phyloP scores from a whole-genome alignment of 257 asterid species.

The Solanum lignicaule region DNA sequence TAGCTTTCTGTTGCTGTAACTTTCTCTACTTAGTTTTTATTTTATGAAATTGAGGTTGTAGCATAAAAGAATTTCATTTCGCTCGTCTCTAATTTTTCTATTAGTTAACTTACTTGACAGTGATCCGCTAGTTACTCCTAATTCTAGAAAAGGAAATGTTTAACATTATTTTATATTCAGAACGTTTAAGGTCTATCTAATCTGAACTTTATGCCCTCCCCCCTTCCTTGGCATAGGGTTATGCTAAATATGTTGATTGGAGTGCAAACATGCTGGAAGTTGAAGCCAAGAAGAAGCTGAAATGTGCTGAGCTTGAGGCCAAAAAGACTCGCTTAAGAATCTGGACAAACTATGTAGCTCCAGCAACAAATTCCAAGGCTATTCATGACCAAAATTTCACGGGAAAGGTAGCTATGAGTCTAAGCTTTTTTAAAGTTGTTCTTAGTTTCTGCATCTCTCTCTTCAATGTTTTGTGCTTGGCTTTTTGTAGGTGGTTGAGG shows the following conservation, averaged over 20 bases:
- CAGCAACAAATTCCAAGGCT: slow-evolving; percentile 84
- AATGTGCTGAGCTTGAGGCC: slow-evolving; percentile 78
- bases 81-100: neutral
- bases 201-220: neutral
- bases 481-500: slow-evolving; percentile 83
- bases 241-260: slow-evolving; percentile 91
- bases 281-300: slow-evolving; percentile 61
- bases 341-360: slow-evolving; percentile 88
- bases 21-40: neutral
- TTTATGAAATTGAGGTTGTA: neutral
- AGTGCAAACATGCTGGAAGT: slow-evolving; percentile 79
- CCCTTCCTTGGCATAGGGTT: slow-evolving; percentile 42
- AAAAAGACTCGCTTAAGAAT: slow-evolving; percentile 63
- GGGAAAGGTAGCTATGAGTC: slow-evolving; percentile 53
- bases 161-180: neutral
- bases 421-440: neutral
- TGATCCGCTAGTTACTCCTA: neutral
- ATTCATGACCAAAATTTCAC: slow-evolving; percentile 93
- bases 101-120: neutral
- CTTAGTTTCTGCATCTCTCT: neutral
- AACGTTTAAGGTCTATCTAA: neutral
- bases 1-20: neutral
- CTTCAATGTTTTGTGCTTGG: neutral
- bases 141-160: neutral
- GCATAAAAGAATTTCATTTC: neutral